A percentile compares a stretch with the other conserved stretches of the same genome.
phyloP scores from a whole-genome alignment of 1,284 basidiomycete genomes.

The Heterobasidion irregulare region DNA sequence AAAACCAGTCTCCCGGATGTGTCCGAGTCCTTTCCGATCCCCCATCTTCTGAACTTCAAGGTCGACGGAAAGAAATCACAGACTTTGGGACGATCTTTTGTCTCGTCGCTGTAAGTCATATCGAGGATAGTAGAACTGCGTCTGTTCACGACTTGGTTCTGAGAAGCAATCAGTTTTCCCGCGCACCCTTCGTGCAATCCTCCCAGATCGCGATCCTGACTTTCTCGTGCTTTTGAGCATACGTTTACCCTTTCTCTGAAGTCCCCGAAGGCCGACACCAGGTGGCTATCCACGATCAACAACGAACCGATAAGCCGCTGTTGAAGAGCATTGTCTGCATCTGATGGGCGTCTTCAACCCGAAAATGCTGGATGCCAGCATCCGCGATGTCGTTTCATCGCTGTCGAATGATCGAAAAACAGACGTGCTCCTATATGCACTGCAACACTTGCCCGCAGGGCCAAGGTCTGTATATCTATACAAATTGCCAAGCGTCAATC shows the following conservation, averaged over 20 bases:
- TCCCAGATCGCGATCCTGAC: not conserved
- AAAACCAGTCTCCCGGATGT: too few relatives aligned
- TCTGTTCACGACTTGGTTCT: not conserved
- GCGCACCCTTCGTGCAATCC: not conserved
- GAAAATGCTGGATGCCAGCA: conserved; percentile 62
- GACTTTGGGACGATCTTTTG: too few relatives aligned
- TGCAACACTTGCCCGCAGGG: conserved; percentile 36
- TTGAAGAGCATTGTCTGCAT: too few relatives aligned
- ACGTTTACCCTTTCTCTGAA: not conserved
- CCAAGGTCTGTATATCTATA: conserved; percentile 14
- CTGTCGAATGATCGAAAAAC: conserved; percentile 58
- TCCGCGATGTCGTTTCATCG: conserved; percentile 50
- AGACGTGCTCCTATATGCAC: conserved; percentile 54
- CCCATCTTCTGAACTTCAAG: too few relatives aligned
- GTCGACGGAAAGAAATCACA: too few relatives aligned
- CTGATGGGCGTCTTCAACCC: conserved; percentile 59
- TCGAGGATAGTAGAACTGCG: too few relatives aligned
- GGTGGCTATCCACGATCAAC: too few relatives aligned
- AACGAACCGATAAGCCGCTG: too few relatives aligned
- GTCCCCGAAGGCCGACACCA: too few relatives aligned
- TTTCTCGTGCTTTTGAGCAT: not conserved
- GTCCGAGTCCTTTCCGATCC: too few relatives aligned
- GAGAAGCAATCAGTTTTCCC: not conserved
- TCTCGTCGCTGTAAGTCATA: too few relatives aligned
- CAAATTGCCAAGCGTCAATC: not conserved